These are phyloP conservation scores for Cyamopsis tetragonoloba DNA, from an alignment of 306 rosid species.

Conservation along the genomic window DNA sequence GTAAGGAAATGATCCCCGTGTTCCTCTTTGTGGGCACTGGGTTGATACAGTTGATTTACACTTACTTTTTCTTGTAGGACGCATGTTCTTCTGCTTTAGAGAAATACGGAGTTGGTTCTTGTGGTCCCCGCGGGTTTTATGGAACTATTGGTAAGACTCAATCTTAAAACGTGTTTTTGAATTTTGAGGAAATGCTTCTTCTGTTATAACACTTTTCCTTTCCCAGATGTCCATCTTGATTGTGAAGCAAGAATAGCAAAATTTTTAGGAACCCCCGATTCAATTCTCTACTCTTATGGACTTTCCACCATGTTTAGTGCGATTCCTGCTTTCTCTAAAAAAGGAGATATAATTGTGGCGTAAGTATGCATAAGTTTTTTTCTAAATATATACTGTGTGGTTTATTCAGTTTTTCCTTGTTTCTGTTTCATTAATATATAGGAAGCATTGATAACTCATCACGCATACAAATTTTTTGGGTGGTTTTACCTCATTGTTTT, in stretches of 20 bases:
- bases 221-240: constrained; percentile 94
- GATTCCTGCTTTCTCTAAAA: constrained; percentile 93
- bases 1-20: constrained; percentile 47
- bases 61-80: constrained; percentile 51
- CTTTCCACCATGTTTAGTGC: constrained; percentile 99
- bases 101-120: constrained; percentile 98
- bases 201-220: constrained; percentile 22
- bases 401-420: constrained; percentile 13
- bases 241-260: constrained; percentile 96
- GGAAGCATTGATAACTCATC: neutral
- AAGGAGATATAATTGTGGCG: constrained; percentile 92
- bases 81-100: constrained; percentile 87
- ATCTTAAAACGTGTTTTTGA: constrained; percentile 20
- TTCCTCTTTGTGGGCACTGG: neutral
- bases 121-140: constrained; percentile 99
- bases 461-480: neutral
- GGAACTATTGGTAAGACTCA: constrained; percentile 80
- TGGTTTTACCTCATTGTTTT: constrained; percentile 1
- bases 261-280: constrained; percentile 97
- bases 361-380: constrained; percentile 47
- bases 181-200: constrained; percentile 1
- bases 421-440: neutral
- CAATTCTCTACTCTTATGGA: constrained; percentile 94
- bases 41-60: constrained; percentile 21
- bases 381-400: neutral